Evolutionary conservation across 208 protist species (phyloP).

Genomic region (Lotmaria passim): DNA sequence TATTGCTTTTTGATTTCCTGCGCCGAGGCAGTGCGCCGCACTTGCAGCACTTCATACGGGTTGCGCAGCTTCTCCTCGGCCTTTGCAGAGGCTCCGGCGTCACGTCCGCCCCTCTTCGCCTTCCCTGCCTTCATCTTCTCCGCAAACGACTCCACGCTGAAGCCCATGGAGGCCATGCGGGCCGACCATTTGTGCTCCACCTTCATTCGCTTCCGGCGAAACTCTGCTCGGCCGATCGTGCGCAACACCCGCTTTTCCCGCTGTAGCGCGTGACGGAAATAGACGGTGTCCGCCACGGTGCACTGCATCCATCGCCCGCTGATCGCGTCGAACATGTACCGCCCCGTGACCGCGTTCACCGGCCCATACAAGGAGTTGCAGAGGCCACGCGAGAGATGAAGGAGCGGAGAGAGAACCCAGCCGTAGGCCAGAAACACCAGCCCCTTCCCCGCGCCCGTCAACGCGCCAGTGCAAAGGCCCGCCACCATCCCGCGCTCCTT

Average conservation of each 20-base stretch:
- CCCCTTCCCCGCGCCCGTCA: conserved; percentile 30
- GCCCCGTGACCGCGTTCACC: conserved; percentile 63
- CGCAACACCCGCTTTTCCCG: conserved; percentile 75
- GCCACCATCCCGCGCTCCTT: conserved; percentile 27
- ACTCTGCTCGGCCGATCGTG: conserved; percentile 76
- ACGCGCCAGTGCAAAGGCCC: conserved; percentile 25
- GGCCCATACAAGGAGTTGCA: conserved; percentile 72
- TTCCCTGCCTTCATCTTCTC: conserved; percentile 36
- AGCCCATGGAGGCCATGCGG: conserved; percentile 73
- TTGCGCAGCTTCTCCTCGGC: conserved; percentile 35
- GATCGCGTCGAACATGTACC: conserved; percentile 75
- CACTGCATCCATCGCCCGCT: conserved; percentile 78
- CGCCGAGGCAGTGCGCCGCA: conserved; percentile 63
- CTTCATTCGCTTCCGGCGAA: conserved; percentile 67
- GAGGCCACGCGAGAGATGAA: conserved; percentile 68
- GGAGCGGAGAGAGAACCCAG: conserved; percentile 63
- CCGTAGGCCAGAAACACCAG: conserved; percentile 65
- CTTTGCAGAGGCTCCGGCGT: neutral
- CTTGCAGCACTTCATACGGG: conserved; percentile 79
- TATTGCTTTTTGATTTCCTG: conserved; percentile 83
- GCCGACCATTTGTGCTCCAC: conserved; percentile 63
- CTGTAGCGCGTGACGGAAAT: conserved; percentile 59
- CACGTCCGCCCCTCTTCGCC: conserved; percentile 12
- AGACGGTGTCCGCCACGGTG: conserved; percentile 42
- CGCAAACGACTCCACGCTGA: conserved; percentile 66